Conservation (phyloP, 352 stramenopile genomes). For the Phytophthora pluvialis region DNA sequence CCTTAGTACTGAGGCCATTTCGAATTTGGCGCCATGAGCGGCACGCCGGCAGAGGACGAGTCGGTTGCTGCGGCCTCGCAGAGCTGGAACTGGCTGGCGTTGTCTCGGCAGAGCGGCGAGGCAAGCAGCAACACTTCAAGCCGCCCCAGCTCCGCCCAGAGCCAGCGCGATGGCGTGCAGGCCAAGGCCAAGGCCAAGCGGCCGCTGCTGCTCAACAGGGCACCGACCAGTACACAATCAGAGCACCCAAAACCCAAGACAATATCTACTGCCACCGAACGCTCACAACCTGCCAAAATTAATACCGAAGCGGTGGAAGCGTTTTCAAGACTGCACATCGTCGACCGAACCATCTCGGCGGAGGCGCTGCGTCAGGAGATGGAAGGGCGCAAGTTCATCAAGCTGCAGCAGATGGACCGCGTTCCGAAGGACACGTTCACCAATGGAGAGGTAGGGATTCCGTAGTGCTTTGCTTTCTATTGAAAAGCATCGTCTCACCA, state of each 20-base stretch:
- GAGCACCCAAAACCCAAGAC: slow-evolving; percentile 2
- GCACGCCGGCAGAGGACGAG: slow-evolving; percentile 2
- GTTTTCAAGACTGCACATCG: slow-evolving; percentile 73
- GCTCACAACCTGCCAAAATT: slow-evolving; percentile 18
- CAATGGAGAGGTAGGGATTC: slow-evolving; percentile 48
- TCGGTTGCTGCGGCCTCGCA: slow-evolving; percentile 21
- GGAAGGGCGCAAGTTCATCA: slow-evolving; percentile 71
- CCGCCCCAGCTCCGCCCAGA: slow-evolving; percentile 19
- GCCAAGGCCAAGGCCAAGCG: slow-evolving; percentile 16
- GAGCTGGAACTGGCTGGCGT: slow-evolving; percentile 61
- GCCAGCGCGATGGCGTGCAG: slow-evolving; percentile 7
- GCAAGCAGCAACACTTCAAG: slow-evolving; percentile 14
- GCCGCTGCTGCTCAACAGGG: slow-evolving; percentile 21
- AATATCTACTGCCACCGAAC: slow-evolving; percentile 24
- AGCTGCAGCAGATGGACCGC: slow-evolving; percentile 62
- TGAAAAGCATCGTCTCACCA: not conserved
- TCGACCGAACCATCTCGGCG: slow-evolving; percentile 53
- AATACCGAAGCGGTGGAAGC: slow-evolving; percentile 41
- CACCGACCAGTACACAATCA: slow-evolving; percentile 14
- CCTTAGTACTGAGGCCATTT: slow-evolving; percentile 7
- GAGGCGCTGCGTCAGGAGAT: slow-evolving; percentile 63
- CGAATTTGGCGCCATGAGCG: slow-evolving; percentile 28
- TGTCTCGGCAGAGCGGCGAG: slow-evolving; percentile 39
- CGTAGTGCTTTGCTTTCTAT: slow-evolving; percentile 1
- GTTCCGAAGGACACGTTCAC: slow-evolving; percentile 60